Evolutionary conservation across 2,329 filamentous ascomycete species (phyloP).

Genomic region (Aspergillus felis): DNA sequence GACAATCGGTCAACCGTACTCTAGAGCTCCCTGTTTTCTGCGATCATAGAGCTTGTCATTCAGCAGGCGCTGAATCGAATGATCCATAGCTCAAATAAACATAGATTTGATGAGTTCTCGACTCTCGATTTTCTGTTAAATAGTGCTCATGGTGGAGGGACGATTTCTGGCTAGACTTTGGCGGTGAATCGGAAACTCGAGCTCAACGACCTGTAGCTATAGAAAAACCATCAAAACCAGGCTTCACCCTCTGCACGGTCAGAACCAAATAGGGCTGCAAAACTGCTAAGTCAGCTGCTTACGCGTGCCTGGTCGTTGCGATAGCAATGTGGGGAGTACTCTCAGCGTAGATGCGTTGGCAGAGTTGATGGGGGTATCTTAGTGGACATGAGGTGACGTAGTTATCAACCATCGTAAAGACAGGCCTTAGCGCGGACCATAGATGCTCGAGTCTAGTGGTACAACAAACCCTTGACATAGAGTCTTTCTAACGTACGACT

Average conservation of each 20-base stretch:
- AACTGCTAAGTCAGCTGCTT: conserved; percentile 2
- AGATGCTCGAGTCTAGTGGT: no score
- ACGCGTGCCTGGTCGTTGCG: conserved; percentile 4
- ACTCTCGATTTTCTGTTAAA: conserved; percentile 17
- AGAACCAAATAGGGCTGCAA: background rate
- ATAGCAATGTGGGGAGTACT: conserved; percentile 17
- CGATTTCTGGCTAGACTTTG: conserved; percentile 9
- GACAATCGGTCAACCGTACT: conserved; percentile 57
- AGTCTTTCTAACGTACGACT: background rate
- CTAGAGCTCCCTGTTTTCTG: conserved; percentile 90
- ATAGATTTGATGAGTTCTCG: conserved; percentile 18
- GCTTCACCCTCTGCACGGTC: background rate
- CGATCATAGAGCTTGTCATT: conserved; percentile 99
- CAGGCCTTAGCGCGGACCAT: background rate
- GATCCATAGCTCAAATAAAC: conserved; percentile 63
- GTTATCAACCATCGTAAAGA: conserved; percentile 2
- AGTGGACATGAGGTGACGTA: conserved; percentile 20
- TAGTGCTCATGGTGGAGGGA: conserved; percentile 24
- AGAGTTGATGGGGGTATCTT: conserved; percentile 9
- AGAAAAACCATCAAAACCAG: background rate
- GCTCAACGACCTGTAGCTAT: conserved; percentile 10
- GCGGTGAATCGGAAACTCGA: conserved; percentile 12
- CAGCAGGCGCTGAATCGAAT: conserved; percentile 80
- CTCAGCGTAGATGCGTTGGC: conserved; percentile 19
- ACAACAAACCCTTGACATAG: background rate